phyloP scores from a whole-genome alignment of 192 early-diverging fungal genomes.

The Allomyces javanicus region DNA sequence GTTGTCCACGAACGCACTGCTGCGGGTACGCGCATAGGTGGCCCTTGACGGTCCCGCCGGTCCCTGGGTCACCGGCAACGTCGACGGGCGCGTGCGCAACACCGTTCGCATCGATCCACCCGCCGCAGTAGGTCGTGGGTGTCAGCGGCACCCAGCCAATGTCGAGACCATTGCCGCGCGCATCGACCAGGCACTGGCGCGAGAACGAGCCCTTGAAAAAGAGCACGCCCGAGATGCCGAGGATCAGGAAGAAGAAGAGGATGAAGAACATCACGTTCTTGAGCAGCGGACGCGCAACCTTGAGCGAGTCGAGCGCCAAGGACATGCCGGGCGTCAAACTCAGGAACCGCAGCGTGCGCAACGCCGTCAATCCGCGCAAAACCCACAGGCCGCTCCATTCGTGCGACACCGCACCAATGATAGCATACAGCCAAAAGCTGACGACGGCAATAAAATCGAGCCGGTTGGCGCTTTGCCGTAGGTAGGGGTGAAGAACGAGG shows the following conservation, averaged over 20 bases:
- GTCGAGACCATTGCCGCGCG: not conserved
- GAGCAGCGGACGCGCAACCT: not conserved
- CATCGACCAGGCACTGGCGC: not conserved
- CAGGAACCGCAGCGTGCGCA: not conserved
- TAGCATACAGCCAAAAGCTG: not conserved
- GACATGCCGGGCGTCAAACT: not conserved
- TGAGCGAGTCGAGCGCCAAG: not conserved
- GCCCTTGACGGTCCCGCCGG: constrained; percentile 13
- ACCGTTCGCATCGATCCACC: constrained; percentile 1
- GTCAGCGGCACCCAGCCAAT: not conserved
- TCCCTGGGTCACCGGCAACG: too few relatives aligned
- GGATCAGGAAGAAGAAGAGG: not conserved
- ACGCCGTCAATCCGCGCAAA: not conserved
- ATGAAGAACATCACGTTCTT: not conserved
- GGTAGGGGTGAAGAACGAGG: not conserved
- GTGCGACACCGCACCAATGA: not conserved
- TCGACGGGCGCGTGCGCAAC: too few relatives aligned
- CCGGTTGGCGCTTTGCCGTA: not conserved
- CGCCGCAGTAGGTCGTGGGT: constrained; percentile 15
- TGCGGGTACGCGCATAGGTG: constrained; percentile 23
- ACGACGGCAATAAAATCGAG: not conserved
- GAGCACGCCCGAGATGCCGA: not conserved
- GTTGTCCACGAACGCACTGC: constrained; percentile 13
- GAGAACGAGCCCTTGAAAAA: not conserved
- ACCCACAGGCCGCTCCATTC: not conserved